Evolutionary conservation across 2,329 filamentous ascomycete genomes (phyloP).

Genomic region (Neopestalotiopsis sp.): DNA sequence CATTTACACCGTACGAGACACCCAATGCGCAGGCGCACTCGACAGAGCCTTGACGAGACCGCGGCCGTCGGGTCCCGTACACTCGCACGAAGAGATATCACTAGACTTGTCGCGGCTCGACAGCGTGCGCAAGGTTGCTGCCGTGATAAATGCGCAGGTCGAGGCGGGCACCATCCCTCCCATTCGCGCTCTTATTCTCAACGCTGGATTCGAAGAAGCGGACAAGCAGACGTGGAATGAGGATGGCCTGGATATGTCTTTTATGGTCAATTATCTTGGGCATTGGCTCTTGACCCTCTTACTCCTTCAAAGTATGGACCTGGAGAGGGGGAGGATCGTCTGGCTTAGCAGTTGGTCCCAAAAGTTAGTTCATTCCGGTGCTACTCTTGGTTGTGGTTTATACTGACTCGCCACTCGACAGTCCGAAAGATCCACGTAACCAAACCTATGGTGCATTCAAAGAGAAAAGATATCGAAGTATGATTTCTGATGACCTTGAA

Average conservation of each 20-base stretch:
- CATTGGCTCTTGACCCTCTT: slow-evolving; percentile 26
- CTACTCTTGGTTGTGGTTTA: too few species aligned
- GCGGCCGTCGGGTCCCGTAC: not conserved
- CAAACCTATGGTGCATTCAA: too few species aligned
- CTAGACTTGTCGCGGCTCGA: slow-evolving; percentile 24
- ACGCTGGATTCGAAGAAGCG: slow-evolving; percentile 30
- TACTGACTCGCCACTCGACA: too few species aligned
- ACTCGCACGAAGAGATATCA: slow-evolving; percentile 22
- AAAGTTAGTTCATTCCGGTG: slow-evolving; percentile 13
- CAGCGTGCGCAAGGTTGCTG: slow-evolving; percentile 23
- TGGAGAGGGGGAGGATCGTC: slow-evolving; percentile 19
- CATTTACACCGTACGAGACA: slow-evolving; percentile 25
- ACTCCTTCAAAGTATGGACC: slow-evolving; percentile 24
- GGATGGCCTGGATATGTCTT: slow-evolving; percentile 22
- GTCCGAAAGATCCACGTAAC: too few species aligned
- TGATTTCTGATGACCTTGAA: too few species aligned
- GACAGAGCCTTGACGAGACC: not conserved
- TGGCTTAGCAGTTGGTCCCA: slow-evolving; percentile 18
- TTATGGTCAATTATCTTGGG: slow-evolving; percentile 22
- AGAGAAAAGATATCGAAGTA: too few species aligned
- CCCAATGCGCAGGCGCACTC: not conserved
- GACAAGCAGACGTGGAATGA: slow-evolving; percentile 19
- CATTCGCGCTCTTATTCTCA: slow-evolving; percentile 33
- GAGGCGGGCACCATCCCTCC: slow-evolving; percentile 28
- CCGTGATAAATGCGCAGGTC: slow-evolving; percentile 23